Conservation (phyloP, 352 stramenopile genomes). For the Phytophthora sansomeana region DNA sequence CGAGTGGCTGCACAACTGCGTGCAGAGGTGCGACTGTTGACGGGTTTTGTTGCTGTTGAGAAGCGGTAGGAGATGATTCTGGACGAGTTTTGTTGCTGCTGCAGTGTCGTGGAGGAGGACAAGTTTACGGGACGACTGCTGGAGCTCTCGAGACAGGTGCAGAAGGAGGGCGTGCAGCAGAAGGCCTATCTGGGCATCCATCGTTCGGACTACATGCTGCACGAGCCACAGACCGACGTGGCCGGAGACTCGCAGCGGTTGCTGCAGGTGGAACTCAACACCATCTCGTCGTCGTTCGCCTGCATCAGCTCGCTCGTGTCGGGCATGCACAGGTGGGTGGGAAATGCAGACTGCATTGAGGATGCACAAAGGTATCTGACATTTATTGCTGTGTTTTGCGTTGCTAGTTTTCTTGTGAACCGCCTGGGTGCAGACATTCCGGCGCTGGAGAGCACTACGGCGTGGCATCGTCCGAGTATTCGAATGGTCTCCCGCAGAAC, state of each 20-base stretch:
- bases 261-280: slow-evolving; percentile 98
- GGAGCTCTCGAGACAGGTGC: slow-evolving; percentile 76
- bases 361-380: neutral
- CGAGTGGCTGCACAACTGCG: slow-evolving; percentile 75
- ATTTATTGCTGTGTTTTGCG: neutral
- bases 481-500: slow-evolving; percentile 63
- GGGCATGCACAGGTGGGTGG: slow-evolving; percentile 89
- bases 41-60: slow-evolving; percentile 15
- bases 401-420: slow-evolving; percentile 56
- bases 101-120: slow-evolving; percentile 80
- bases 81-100: neutral
- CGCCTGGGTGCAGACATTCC: slow-evolving; percentile 60
- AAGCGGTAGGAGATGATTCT: neutral
- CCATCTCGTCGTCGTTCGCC: slow-evolving; percentile 98
- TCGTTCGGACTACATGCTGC: slow-evolving; percentile 96
- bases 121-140: slow-evolving; percentile 87
- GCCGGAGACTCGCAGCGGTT: slow-evolving; percentile 66
- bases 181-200: slow-evolving; percentile 91
- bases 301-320: slow-evolving; percentile 94
- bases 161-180: slow-evolving; percentile 76
- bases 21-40: slow-evolving; percentile 39
- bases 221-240: slow-evolving; percentile 64
- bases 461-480: slow-evolving; percentile 47
- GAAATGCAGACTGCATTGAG: neutral
- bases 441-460: slow-evolving; percentile 63